phyloP scores from a whole-genome alignment of 164 flowering plant genomes.

The Piper betle region DNA sequence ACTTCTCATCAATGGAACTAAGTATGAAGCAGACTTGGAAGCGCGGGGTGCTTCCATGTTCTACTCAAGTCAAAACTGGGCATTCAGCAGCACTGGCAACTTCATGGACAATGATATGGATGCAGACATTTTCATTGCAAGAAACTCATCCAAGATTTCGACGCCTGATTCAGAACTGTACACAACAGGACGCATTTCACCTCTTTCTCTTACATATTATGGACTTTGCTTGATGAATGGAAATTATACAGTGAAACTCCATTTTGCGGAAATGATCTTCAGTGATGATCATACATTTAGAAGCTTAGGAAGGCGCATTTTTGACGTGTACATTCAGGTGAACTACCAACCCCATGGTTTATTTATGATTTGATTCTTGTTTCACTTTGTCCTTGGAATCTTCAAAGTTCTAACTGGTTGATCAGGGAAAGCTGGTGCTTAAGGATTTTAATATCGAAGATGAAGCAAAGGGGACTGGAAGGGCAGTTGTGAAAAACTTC shows the following conservation, averaged over 20 bases:
- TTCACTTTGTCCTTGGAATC: background rate
- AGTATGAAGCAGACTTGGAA: slow-evolving; percentile 48
- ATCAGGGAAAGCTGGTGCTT: slow-evolving; percentile 44
- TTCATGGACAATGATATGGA: slow-evolving; percentile 59
- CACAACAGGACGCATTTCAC: slow-evolving; percentile 50
- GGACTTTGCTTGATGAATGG: slow-evolving; percentile 72
- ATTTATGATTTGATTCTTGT: background rate
- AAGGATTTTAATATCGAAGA: slow-evolving; percentile 67
- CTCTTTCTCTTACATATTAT: slow-evolving; percentile 67
- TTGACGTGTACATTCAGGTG: slow-evolving; percentile 69
- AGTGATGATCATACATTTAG: slow-evolving; percentile 34
- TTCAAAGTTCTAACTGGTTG: slow-evolving; percentile 1
- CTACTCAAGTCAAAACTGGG: slow-evolving; percentile 45
- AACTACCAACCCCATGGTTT: background rate
- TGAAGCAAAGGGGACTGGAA: slow-evolving; percentile 59
- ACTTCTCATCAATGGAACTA: slow-evolving; percentile 13
- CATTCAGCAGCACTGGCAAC: slow-evolving; percentile 74
- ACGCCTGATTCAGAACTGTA: slow-evolving; percentile 26
- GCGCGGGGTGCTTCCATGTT: slow-evolving; percentile 60
- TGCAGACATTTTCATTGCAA: slow-evolving; percentile 30
- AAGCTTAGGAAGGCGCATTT: slow-evolving; percentile 62
- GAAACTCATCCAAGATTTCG: slow-evolving; percentile 31
- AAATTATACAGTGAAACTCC: slow-evolving; percentile 65
- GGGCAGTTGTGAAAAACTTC: slow-evolving; percentile 40
- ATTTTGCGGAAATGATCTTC: slow-evolving; percentile 68